Percentiles rank a stretch among this genome's conserved stretches.
phyloP scores from a whole-genome alignment of 345 rosid genomes.

The Turnera subulata region DNA sequence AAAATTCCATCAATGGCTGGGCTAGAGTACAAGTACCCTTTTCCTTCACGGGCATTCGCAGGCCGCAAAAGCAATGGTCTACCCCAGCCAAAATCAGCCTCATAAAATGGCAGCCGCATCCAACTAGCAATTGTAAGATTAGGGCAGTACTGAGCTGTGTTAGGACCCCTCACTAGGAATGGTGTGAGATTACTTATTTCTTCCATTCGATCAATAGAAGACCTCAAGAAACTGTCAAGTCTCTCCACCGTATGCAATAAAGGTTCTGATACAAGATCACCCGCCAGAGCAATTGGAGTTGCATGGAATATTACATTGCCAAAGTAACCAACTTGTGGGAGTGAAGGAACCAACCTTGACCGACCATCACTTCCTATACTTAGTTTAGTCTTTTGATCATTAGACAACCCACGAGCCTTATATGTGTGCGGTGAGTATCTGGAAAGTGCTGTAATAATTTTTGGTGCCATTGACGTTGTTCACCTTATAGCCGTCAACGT shows the following conservation, averaged over 20 bases:
- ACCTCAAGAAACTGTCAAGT: conserved; percentile 12
- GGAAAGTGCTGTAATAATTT: neutral
- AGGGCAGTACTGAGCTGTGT: neutral
- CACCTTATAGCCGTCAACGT: neutral
- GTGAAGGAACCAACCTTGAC: conserved; percentile 4
- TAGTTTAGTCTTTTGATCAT: conserved; percentile 13
- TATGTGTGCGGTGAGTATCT: conserved; percentile 10
- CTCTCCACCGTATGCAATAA: neutral
- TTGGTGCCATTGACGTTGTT: neutral
- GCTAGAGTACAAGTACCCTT: neutral
- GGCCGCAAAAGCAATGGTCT: neutral
- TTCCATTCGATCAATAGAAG: conserved; percentile 15
- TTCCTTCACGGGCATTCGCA: neutral
- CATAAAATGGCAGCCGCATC: conserved; percentile 6
- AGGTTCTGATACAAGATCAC: conserved; percentile 7
- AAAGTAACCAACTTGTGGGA: conserved; percentile 1
- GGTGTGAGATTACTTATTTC: neutral
- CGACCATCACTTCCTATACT: neutral
- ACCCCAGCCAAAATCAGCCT: conserved; percentile 17
- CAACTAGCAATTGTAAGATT: conserved; percentile 1
- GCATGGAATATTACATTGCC: neutral
- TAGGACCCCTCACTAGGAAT: neutral
- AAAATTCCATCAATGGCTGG: neutral
- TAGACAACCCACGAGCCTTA: conserved; percentile 6
- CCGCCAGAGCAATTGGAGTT: neutral